These are phyloP conservation scores for Coelastrella sp. DNA, from an alignment of 139 green algal genomes.

Conservation along the genomic window DNA sequence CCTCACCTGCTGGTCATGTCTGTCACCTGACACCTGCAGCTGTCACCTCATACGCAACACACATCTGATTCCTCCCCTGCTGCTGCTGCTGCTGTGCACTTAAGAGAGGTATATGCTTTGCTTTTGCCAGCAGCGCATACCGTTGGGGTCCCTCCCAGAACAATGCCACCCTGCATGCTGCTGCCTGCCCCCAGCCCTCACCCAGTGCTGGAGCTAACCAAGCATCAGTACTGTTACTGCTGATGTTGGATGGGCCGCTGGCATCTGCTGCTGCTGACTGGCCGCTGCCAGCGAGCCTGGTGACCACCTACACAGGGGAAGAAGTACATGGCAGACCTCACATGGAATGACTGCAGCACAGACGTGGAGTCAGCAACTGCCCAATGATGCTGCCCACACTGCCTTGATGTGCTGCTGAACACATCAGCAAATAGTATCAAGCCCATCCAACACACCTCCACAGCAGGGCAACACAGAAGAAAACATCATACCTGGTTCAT, in stretches of 20 bases:
- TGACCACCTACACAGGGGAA: background rate
- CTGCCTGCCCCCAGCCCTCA: conserved; percentile 70
- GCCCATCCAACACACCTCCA: too few species aligned
- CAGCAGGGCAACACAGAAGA: too few species aligned
- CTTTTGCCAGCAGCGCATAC: conserved; percentile 66
- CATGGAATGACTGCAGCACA: too few species aligned
- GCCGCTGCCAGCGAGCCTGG: background rate
- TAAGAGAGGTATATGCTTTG: conserved; percentile 42
- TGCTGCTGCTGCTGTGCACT: background rate
- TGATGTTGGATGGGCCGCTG: background rate
- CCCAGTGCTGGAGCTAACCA: conserved; percentile 50
- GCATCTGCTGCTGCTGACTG: background rate
- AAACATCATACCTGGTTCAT: conserved; percentile 37
- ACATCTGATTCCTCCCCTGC: conserved; percentile 11
- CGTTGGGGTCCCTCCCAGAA: conserved; percentile 62
- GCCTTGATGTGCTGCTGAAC: too few species aligned
- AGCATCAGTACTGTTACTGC: conserved; percentile 5
- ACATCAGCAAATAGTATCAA: too few species aligned
- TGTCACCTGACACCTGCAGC: background rate
- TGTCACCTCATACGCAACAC: conserved; percentile 29
- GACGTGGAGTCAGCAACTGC: too few species aligned
- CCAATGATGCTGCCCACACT: too few species aligned
- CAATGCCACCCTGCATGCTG: conserved; percentile 68
- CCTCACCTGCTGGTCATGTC: background rate
- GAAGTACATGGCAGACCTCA: too few species aligned